Percentiles rank a stretch among this genome's conserved stretches.
phyloP scores from a whole-genome alignment of 1,139 yeast genomes.

The Candida tetrigidarum region DNA sequence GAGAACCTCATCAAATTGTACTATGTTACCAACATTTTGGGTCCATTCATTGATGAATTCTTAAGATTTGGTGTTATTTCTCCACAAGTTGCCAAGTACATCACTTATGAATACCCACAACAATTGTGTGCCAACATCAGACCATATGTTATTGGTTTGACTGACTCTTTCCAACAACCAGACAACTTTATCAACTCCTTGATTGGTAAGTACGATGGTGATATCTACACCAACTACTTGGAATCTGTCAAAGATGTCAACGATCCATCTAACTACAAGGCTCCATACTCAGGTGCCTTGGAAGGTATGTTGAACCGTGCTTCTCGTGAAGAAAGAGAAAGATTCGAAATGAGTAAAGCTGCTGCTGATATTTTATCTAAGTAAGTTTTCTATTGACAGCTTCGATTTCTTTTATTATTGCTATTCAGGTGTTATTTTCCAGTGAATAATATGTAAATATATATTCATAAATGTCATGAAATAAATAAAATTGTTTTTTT shows the following conservation, averaged over 20 bases:
- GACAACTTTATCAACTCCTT: slow-evolving; percentile 88
- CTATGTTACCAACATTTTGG: slow-evolving; percentile 63
- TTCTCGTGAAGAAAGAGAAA: slow-evolving; percentile 50
- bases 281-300: slow-evolving; percentile 59
- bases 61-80: slow-evolving; percentile 64
- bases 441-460: no score
- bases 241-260: slow-evolving; percentile 52
- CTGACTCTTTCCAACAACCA: slow-evolving; percentile 88
- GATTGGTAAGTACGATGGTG: slow-evolving; percentile 84
- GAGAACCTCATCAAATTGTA: slow-evolving; percentile 18
- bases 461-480: no score
- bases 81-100: slow-evolving; percentile 34
- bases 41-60: slow-evolving; percentile 77
- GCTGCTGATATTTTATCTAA: slow-evolving; percentile 25
- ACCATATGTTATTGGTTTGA: slow-evolving; percentile 75
- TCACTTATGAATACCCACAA: slow-evolving; percentile 50
- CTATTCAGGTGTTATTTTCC: no score
- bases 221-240: slow-evolving; percentile 81
- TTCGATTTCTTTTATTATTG: no score
- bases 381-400: slow-evolving; percentile 4
- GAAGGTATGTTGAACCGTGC: slow-evolving; percentile 58
- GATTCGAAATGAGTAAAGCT: slow-evolving; percentile 48
- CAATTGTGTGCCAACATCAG: slow-evolving; percentile 55
- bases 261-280: slow-evolving; percentile 58
- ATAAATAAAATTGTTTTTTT: no score